Evolutionary conservation across 441 rosid genomes (phyloP).

Genomic region (Erysimum pusillum): DNA sequence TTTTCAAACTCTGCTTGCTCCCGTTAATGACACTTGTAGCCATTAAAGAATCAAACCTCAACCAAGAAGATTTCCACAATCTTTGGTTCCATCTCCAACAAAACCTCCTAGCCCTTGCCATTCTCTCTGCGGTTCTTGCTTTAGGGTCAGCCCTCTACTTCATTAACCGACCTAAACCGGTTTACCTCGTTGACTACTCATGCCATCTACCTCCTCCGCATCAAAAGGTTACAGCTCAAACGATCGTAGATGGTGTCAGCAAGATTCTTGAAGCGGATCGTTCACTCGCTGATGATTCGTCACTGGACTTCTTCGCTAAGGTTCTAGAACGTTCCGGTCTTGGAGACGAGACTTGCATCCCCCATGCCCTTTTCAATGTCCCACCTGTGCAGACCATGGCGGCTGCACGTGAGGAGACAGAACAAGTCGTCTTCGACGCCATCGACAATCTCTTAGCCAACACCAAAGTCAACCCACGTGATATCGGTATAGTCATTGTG

Average conservation of each 20-base stretch:
- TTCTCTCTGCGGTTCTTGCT: neutral
- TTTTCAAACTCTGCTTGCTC: slow-evolving; percentile 23
- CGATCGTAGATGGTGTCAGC: slow-evolving; percentile 9
- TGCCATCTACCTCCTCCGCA: slow-evolving; percentile 29
- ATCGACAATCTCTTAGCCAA: no score
- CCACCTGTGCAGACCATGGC: no score
- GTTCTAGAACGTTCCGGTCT: no score
- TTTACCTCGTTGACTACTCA: slow-evolving; percentile 26
- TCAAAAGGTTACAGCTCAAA: neutral
- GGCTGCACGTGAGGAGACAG: no score
- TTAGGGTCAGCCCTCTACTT: neutral
- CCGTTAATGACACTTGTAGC: neutral
- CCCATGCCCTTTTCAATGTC: no score
- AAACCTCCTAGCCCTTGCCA: neutral
- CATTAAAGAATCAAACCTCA: neutral
- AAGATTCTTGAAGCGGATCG: no score
- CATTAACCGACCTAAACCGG: neutral
- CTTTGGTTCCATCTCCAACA: slow-evolving; percentile 13
- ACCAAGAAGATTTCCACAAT: neutral
- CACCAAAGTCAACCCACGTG: no score
- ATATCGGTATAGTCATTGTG: no score
- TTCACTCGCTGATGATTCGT: no score
- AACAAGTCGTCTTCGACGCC: no score
- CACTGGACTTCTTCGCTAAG: no score
- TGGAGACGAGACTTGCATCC: no score